Evolutionary conservation across 202 grass and related monocot genomes (phyloP), one percentile per base, ranked within the genome.

Genomic region (Brachypodium distachyon): DNA sequence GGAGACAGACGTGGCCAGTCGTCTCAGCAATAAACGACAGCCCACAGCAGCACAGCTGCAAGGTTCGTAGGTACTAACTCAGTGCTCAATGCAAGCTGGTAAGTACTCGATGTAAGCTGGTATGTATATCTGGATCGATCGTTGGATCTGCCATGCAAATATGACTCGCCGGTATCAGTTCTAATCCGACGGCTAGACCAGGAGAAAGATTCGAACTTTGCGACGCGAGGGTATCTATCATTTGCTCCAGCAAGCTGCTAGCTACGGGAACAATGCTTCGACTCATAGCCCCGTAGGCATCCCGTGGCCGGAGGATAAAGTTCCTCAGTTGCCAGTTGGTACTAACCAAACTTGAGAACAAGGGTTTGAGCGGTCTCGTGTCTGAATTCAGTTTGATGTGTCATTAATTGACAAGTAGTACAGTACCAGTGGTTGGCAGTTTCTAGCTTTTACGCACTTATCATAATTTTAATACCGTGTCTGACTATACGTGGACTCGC

Each of bases 391-490:
- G 66, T 18, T n/a, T 10, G 18, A 3, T 0, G 40, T 33, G 23
- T 7, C 48, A 58, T 38, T 53, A 58, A 59, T n/a, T 18, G 53
- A 29, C 12, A n/a, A n/a, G n/a, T n/a, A 74, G 25, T 27, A 27
- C 34, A 50, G 23, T 59, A 39, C 6, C 29, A 74, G 80, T 52
- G 0, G 67, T 73, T 74, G 85, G 80, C 68, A 33, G 68, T 79
- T 87, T 73, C 10, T 31, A 52, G 73, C 3, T 59, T 66, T 39
- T 74, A 67, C 67, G 57, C 39, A 26, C 26, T 72, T 78, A 41
- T 82, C 79, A 78, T 9, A 42, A 27, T 73, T 83, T 83, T 73
- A 78, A 51, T 81, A n/a, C 46, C 46, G 79, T 58, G 23, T 52
- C 18, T 29, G 63, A 71, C 57, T 62, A 31, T 75, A 36, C 70